Percentiles rank a stretch among this genome's conserved stretches.
Evolutionary conservation across 352 stramenopile species (phyloP).

Genomic region (Phytophthora uliginosa): DNA sequence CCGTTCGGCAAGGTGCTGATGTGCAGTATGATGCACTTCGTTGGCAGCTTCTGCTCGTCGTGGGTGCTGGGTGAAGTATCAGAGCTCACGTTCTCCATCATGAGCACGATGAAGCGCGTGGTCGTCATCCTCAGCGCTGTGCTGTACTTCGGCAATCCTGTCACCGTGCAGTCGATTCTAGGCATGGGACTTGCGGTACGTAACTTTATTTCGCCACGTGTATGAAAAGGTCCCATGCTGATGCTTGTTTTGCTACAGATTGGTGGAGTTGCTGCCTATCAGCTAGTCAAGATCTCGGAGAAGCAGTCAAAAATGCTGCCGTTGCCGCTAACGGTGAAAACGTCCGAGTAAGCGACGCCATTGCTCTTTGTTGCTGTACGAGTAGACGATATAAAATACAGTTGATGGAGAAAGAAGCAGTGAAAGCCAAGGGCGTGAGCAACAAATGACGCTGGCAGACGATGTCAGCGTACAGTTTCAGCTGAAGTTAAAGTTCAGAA

Average conservation of each 20-base stretch:
- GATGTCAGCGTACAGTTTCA: slow-evolving; percentile 25
- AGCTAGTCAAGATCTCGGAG: slow-evolving; percentile 79
- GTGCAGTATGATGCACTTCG: slow-evolving; percentile 89
- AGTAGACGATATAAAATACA: slow-evolving; percentile 44
- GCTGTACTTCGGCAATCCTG: slow-evolving; percentile 87
- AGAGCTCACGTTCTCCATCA: slow-evolving; percentile 92
- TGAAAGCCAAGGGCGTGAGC: slow-evolving; percentile 18
- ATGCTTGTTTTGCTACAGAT: slow-evolving; percentile 41
- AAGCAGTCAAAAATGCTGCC: slow-evolving; percentile 56
- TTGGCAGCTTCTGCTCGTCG: slow-evolving; percentile 83
- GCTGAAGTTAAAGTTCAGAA: slow-evolving; percentile 38
- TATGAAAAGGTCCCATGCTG: not conserved
- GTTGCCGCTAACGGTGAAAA: slow-evolving; percentile 63
- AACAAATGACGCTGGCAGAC: slow-evolving; percentile 23
- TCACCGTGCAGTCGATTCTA: slow-evolving; percentile 72
- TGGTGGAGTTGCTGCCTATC: slow-evolving; percentile 79
- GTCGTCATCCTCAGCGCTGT: slow-evolving; percentile 90
- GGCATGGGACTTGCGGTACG: slow-evolving; percentile 81
- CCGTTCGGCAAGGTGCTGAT: slow-evolving; percentile 77
- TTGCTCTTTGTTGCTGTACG: slow-evolving; percentile 25
- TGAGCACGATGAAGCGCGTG: slow-evolving; percentile 92
- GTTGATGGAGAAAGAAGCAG: slow-evolving; percentile 26
- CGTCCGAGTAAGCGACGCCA: slow-evolving; percentile 30
- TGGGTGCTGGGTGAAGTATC: slow-evolving; percentile 89
- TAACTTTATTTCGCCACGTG: not conserved